Evolutionary conservation across 768 basidiomycete genomes (phyloP).

Genomic region (Tulasnella sp.): DNA sequence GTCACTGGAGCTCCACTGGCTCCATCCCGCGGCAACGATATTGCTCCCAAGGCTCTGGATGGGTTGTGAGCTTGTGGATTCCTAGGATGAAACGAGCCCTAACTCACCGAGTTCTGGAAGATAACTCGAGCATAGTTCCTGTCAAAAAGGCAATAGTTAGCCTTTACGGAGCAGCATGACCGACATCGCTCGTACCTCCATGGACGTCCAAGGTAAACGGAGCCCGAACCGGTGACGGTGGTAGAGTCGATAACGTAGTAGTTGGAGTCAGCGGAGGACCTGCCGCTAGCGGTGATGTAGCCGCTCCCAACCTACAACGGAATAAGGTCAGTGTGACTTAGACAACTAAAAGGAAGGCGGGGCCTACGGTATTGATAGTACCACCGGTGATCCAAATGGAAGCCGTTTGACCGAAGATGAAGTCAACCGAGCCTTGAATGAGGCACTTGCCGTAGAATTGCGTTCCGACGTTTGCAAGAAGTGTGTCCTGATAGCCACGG

Average conservation of each 20-base stretch:
- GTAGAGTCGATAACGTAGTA: too few relatives aligned
- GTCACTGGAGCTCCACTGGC: conserved; percentile 25
- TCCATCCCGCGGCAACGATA: conserved; percentile 33
- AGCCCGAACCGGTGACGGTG: background rate
- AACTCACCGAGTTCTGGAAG: conserved; percentile 42
- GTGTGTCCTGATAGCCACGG: conserved; percentile 31
- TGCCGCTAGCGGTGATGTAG: conserved; percentile 25
- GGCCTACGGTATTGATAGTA: background rate
- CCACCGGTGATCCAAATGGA: conserved; percentile 30
- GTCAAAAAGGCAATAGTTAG: too few relatives aligned
- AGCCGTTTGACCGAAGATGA: conserved; percentile 31
- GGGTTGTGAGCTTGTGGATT: background rate
- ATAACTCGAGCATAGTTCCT: conserved; percentile 39
- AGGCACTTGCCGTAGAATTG: conserved; percentile 25
- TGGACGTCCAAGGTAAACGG: conserved; percentile 12
- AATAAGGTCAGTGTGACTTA: too few relatives aligned
- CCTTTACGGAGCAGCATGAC: too few relatives aligned
- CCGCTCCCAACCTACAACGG: conserved; percentile 9
- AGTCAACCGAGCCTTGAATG: conserved; percentile 37
- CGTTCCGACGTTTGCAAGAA: background rate
- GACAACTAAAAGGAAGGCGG: too few relatives aligned
- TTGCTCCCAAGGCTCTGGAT: conserved; percentile 18
- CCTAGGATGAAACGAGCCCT: conserved; percentile 36
- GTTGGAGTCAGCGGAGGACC: too few relatives aligned
- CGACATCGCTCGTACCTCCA: too few relatives aligned